A percentile compares a stretch with the other conserved stretches of the same genome.
phyloP scores from a whole-genome alignment of 768 basidiomycete genomes.

The Pulveroboletus sp. region DNA sequence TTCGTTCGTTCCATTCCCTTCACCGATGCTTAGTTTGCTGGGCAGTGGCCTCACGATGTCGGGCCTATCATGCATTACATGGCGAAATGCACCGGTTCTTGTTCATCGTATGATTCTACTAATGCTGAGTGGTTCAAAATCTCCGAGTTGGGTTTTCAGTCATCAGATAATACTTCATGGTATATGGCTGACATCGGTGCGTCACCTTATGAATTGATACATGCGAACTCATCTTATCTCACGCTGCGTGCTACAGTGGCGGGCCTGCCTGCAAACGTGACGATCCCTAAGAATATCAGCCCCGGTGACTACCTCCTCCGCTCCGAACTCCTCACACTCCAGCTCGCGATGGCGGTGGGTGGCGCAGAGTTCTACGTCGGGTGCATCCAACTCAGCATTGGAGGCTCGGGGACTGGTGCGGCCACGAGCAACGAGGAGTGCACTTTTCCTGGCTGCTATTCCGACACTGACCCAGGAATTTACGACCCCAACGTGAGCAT shows the following conservation, averaged over 20 bases:
- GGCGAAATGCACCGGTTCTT: slow-evolving; percentile 53
- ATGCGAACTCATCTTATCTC: neutral
- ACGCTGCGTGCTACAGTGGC: slow-evolving; percentile 22
- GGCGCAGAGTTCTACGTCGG: slow-evolving; percentile 46
- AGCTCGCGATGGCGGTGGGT: slow-evolving; percentile 48
- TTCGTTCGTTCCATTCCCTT: neutral
- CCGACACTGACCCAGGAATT: slow-evolving; percentile 65
- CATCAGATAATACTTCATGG: slow-evolving; percentile 38
- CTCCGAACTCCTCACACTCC: slow-evolving; percentile 75
- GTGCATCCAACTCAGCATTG: slow-evolving; percentile 28
- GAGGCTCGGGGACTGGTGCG: slow-evolving; percentile 22
- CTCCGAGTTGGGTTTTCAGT: slow-evolving; percentile 42
- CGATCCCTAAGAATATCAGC: slow-evolving; percentile 48
- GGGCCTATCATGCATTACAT: slow-evolving; percentile 75
- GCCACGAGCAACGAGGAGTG: slow-evolving; percentile 38
- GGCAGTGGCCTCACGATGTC: slow-evolving; percentile 50
- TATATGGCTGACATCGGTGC: slow-evolving; percentile 45
- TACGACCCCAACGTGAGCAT: slow-evolving; percentile 41
- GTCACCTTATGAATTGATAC: slow-evolving; percentile 17
- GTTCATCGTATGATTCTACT: slow-evolving; percentile 54
- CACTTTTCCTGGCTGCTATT: slow-evolving; percentile 66
- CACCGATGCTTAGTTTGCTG: neutral
- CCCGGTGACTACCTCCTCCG: slow-evolving; percentile 72
- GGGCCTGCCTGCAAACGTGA: slow-evolving; percentile 37
- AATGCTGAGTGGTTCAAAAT: slow-evolving; percentile 74